Conservation (phyloP, 108 stramenopile species). For the Pseudonitzschia pungens region DNA sequence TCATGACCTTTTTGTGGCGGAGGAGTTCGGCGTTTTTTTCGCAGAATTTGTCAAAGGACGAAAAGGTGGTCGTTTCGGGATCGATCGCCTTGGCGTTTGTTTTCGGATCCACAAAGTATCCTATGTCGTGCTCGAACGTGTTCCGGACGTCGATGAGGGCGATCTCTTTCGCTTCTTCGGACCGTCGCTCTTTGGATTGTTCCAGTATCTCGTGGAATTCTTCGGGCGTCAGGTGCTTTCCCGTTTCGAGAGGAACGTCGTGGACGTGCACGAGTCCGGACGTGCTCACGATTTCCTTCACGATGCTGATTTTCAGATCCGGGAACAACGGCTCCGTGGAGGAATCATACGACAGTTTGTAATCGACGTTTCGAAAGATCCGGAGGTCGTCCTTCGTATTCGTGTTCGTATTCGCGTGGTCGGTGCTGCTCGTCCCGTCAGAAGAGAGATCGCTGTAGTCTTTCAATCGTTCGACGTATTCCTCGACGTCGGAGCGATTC, state of each 20-base stretch:
- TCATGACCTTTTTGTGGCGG: conserved; percentile 82
- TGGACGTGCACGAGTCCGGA: conserved; percentile 52
- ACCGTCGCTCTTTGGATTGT: background rate
- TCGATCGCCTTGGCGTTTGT: conserved; percentile 50
- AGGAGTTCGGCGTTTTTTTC: conserved; percentile 53
- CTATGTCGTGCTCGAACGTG: conserved; percentile 83
- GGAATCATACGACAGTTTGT: conserved; percentile 52
- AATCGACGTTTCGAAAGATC: conserved; percentile 65
- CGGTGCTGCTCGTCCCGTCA: no score
- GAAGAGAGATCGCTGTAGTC: background rate
- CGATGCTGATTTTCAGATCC: conserved; percentile 74
- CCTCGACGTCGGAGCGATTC: conserved; percentile 20
- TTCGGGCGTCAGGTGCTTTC: conserved; percentile 62
- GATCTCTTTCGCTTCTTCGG: conserved; percentile 34
- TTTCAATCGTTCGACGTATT: conserved; percentile 48
- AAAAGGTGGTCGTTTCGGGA: conserved; percentile 77
- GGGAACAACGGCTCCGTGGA: conserved; percentile 64
- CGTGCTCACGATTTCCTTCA: conserved; percentile 82
- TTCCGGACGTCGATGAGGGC: conserved; percentile 85
- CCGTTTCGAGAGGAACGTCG: conserved; percentile 48
- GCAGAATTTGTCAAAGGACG: conserved; percentile 73
- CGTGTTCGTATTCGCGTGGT: no score
- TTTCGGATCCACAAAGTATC: conserved; percentile 62
- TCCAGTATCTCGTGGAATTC: conserved; percentile 66
- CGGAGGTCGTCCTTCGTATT: background rate